Evolutionary conservation across 139 green algal species (phyloP).

Genomic region (Limnomonas spitsbergensis): DNA sequence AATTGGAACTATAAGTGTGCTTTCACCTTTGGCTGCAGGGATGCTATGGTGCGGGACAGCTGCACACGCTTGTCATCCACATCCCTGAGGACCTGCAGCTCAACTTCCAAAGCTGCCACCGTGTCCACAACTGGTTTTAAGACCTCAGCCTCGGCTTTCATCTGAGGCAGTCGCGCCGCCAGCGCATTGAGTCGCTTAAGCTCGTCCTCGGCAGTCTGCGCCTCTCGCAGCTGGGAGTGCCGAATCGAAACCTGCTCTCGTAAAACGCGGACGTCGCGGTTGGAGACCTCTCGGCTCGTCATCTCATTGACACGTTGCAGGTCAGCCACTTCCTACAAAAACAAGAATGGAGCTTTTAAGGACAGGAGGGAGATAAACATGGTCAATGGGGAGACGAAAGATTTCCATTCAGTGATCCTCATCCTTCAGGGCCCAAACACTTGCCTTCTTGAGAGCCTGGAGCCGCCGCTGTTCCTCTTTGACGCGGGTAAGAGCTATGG

Average conservation of each 20-base stretch:
- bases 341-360: too few species aligned
- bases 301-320: background rate
- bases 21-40: constrained; percentile 7
- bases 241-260: background rate
- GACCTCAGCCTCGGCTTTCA: background rate
- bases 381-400: background rate
- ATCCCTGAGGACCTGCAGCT: background rate
- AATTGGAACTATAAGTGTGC: too few species aligned
- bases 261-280: background rate
- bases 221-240: background rate
- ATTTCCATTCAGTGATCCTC: background rate
- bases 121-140: background rate
- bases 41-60: background rate
- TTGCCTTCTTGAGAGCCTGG: background rate
- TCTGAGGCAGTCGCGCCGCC: background rate
- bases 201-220: background rate
- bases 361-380: background rate
- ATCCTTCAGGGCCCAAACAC: background rate
- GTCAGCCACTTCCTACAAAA: constrained; percentile 2
- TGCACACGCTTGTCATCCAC: background rate
- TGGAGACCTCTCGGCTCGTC: background rate
- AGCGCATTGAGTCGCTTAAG: background rate
- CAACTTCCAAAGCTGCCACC: background rate
- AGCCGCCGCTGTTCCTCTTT: constrained; percentile 9
- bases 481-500: background rate